Percentiles rank a stretch among this genome's conserved stretches.
phyloP scores from a whole-genome alignment of 2,329 filamentous ascomycete genomes.

The Macrophomina tecta region DNA sequence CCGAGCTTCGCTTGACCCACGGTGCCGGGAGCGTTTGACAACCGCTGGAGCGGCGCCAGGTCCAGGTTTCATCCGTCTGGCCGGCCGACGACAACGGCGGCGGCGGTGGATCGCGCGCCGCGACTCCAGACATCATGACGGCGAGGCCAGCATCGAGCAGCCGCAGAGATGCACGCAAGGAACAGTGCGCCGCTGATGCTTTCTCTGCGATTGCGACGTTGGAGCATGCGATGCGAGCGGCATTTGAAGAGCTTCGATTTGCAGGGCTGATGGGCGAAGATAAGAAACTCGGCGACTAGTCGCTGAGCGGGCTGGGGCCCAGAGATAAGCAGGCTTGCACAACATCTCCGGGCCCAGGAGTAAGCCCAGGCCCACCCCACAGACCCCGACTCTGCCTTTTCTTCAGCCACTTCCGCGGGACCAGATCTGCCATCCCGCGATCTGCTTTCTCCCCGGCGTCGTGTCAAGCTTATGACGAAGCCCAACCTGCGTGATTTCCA shows the following conservation, averaged over 20 bases:
- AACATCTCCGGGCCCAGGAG: background rate
- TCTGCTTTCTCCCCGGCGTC: slow-evolving; percentile 22
- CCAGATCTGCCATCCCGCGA: background rate
- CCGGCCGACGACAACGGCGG: background rate
- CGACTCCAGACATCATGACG: background rate
- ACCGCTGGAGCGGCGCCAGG: no score
- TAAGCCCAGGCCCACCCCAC: slow-evolving; percentile 6
- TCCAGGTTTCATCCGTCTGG: background rate
- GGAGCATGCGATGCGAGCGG: background rate
- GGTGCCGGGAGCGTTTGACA: no score
- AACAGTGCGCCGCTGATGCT: background rate
- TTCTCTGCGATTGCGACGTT: background rate
- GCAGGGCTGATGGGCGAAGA: slow-evolving; percentile 2
- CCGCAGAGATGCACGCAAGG: background rate
- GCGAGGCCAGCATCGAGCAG: background rate
- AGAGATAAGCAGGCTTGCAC: slow-evolving; percentile 2
- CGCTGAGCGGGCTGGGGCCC: background rate
- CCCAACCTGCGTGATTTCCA: slow-evolving; percentile 17
- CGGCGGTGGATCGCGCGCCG: background rate
- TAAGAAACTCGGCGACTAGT: slow-evolving; percentile 1
- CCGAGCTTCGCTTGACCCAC: no score
- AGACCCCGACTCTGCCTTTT: background rate
- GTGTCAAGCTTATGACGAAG: slow-evolving; percentile 34
- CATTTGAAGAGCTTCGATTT: background rate
- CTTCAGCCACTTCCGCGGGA: slow-evolving; percentile 18